Percentiles rank a stretch among this genome's conserved stretches.
Conservation (phyloP, 805 yeast species). For the Hanseniaspora nectarophila region DNA sequence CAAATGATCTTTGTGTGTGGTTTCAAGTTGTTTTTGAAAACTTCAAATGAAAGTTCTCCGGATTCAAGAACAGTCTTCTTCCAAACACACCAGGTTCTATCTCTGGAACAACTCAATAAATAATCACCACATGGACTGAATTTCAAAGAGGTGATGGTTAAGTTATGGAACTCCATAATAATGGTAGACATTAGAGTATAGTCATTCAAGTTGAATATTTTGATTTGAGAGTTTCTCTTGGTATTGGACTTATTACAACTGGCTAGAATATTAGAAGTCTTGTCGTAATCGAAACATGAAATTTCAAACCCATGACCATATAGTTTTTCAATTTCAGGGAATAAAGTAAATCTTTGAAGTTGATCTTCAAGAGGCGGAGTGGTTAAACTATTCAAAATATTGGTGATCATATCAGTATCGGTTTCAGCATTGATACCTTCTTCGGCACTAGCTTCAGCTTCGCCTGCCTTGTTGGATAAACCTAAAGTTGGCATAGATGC, state of each 20-base stretch:
- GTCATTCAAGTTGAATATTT: conserved; percentile 44
- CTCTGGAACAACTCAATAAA: conserved; percentile 73
- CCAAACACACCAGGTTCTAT: conserved; percentile 77
- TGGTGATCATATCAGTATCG: conserved; percentile 33
- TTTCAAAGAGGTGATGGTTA: conserved; percentile 73
- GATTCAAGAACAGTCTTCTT: conserved; percentile 29
- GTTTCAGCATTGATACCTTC: conserved; percentile 33
- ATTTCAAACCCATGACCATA: conserved; percentile 98
- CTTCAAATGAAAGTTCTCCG: conserved; percentile 27
- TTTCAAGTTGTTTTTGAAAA: conserved; percentile 39
- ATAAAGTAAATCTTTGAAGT: conserved; percentile 77
- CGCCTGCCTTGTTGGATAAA: conserved; percentile 76
- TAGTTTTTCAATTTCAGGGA: conserved; percentile 89
- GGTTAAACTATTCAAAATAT: conserved; percentile 35
- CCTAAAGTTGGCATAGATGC: conserved; percentile 92
- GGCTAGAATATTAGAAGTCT: conserved; percentile 54
- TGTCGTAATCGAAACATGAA: conserved; percentile 60
- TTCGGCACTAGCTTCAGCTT: conserved; percentile 33
- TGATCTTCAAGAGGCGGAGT: conserved; percentile 82
- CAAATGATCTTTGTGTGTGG: conserved; percentile 89
- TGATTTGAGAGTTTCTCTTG: conserved; percentile 70
- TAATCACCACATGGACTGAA: conserved; percentile 59
- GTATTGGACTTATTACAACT: conserved; percentile 87
- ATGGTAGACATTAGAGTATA: conserved; percentile 47
- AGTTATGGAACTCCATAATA: conserved; percentile 52